Conservation (phyloP, 768 basidiomycete species). For the Lactarius deliciosus region DNA sequence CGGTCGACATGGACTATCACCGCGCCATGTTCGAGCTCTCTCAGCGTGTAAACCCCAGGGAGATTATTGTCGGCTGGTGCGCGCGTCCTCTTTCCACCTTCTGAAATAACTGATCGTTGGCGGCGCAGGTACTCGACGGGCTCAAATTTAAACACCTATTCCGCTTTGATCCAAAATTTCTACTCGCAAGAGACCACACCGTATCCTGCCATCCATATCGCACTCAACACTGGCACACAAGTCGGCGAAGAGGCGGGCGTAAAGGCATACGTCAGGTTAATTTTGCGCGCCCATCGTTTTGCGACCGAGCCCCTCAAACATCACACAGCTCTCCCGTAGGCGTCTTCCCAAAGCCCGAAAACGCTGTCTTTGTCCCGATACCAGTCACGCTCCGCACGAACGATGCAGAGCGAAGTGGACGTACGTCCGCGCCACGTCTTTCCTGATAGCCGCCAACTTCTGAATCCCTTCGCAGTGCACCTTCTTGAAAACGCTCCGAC, state of each 20-base stretch:
- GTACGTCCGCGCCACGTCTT: conserved; percentile 48
- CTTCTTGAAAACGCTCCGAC: conserved; percentile 53
- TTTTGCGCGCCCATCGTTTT: background rate
- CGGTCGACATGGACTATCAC: conserved; percentile 96
- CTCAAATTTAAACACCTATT: conserved; percentile 87
- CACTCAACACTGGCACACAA: conserved; percentile 82
- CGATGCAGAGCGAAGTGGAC: conserved; percentile 79
- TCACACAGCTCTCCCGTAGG: conserved; percentile 77
- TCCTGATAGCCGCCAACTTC: conserved; percentile 11
- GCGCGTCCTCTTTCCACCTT: conserved; percentile 32
- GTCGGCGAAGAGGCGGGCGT: conserved; percentile 65
- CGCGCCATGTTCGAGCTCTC: conserved; percentile 89
- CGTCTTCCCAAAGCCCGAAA: conserved; percentile 86
- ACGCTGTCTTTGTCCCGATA: conserved; percentile 91
- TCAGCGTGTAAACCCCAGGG: conserved; percentile 79
- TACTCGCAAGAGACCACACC: conserved; percentile 91
- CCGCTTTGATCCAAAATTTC: conserved; percentile 96
- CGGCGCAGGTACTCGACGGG: conserved; percentile 87
- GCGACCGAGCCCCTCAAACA: background rate
- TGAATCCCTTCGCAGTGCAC: conserved; percentile 54
- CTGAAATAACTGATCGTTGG: conserved; percentile 88
- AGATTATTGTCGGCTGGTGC: conserved; percentile 94
- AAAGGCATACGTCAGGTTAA: conserved; percentile 81
- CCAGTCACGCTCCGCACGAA: conserved; percentile 84
- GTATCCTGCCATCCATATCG: conserved; percentile 86